A percentile compares a stretch with the other conserved stretches of the same genome.
phyloP scores from a whole-genome alignment of 2,329 filamentous ascomycete genomes.

The Fusarium hostae region DNA sequence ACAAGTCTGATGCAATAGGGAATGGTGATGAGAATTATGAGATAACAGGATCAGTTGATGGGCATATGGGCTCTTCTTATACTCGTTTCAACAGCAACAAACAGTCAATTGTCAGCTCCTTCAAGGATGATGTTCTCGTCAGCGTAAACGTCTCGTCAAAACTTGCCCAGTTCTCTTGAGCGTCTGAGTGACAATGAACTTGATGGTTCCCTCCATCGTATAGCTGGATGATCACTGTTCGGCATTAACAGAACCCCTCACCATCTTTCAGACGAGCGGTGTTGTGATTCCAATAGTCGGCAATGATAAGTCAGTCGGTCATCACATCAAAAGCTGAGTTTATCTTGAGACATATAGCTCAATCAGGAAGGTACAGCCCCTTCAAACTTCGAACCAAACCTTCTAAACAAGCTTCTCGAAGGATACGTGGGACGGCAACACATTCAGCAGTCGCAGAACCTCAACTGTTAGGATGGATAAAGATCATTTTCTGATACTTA shows the following conservation, averaged over 20 bases:
- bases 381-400: rapidly evolving
- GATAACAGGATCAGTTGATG: rapidly evolving
- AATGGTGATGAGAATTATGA: background rate
- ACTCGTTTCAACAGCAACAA: background rate
- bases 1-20: background rate
- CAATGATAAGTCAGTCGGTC: background rate
- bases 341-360: background rate
- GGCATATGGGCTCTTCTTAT: background rate
- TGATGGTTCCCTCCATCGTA: too few relatives aligned
- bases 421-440: rapidly evolving
- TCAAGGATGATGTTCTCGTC: too few relatives aligned
- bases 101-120: rapidly evolving
- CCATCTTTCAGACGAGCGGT: background rate
- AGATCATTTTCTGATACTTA: rapidly evolving
- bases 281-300: background rate
- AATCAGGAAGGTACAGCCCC: background rate
- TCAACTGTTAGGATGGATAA: rapidly evolving
- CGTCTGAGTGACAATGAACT: too few relatives aligned
- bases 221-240: background rate
- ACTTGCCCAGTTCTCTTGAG: background rate
- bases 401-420: background rate
- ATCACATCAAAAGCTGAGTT: background rate
- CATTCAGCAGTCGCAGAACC: background rate
- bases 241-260: background rate
- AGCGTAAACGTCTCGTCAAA: background rate